Evolutionary conservation across 768 basidiomycete species (phyloP).

Genomic region (Inosperma sp.): DNA sequence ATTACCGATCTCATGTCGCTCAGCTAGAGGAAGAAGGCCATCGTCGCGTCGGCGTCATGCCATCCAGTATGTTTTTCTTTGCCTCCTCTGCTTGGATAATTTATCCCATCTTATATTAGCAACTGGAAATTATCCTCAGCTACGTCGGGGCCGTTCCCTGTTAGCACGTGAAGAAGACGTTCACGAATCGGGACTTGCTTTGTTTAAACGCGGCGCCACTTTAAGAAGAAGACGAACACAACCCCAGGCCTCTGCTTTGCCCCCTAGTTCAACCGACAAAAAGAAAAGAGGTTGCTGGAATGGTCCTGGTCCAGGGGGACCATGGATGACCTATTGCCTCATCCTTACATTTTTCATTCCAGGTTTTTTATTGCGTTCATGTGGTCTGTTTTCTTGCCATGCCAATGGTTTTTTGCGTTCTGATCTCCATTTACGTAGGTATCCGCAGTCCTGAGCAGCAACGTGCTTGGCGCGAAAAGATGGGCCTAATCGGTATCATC

Average conservation of each 20-base stretch:
- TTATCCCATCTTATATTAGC: conserved; percentile 33
- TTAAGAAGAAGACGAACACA: conserved; percentile 63
- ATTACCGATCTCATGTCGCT: conserved; percentile 86
- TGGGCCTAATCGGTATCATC: conserved; percentile 85
- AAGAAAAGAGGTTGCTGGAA: conserved; percentile 56
- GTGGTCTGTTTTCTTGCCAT: conserved; percentile 53
- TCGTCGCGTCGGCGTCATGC: conserved; percentile 62
- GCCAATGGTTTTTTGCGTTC: conserved; percentile 7
- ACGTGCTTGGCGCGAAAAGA: conserved; percentile 98
- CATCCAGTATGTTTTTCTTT: conserved; percentile 63
- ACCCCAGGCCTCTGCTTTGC: conserved; percentile 38
- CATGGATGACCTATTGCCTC: conserved; percentile 95
- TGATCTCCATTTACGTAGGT: conserved; percentile 48
- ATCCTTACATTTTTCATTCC: conserved; percentile 84
- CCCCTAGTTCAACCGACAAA: conserved; percentile 32
- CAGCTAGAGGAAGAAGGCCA: conserved; percentile 67
- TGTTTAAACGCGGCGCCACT: conserved; percentile 84
- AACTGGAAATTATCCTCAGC: conserved; percentile 76
- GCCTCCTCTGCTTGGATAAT: conserved; percentile 14
- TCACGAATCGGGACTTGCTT: conserved; percentile 85
- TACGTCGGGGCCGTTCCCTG: conserved; percentile 86
- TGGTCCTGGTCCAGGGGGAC: conserved; percentile 85
- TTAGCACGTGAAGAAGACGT: conserved; percentile 88
- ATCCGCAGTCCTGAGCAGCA: conserved; percentile 89
- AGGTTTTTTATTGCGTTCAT: conserved; percentile 63